A percentile compares a stretch with the other conserved stretches of the same genome.
These are phyloP conservation scores for Hypoxylon sp. DNA, from an alignment of 2,329 filamentous ascomycete genomes.

Conservation along the genomic window DNA sequence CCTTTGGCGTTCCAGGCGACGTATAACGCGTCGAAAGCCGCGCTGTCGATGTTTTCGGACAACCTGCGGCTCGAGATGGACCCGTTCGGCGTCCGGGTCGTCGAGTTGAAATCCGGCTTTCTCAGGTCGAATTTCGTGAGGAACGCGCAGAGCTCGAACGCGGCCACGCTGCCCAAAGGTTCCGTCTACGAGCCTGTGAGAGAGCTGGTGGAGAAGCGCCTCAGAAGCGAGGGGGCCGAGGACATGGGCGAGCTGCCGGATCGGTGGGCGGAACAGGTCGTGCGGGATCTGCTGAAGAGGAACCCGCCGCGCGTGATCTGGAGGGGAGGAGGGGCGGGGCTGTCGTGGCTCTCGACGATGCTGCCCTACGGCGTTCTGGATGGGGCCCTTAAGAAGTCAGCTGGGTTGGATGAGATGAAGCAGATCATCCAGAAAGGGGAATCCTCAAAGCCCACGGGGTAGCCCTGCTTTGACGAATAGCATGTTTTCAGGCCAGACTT, in stretches of 20 bases:
- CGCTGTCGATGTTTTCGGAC: conserved; percentile 59
- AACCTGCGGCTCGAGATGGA: conserved; percentile 58
- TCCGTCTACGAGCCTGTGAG: conserved; percentile 35
- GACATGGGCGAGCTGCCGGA: background rate
- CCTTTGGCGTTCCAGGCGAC: conserved; percentile 48
- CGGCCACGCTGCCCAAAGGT: conserved; percentile 13
- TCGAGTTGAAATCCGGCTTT: conserved; percentile 55
- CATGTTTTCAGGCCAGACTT: too few relatives aligned
- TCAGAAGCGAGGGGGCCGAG: conserved; percentile 12
- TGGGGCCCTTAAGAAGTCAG: background rate
- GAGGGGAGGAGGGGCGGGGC: conserved; percentile 12
- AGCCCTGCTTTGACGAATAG: too few relatives aligned
- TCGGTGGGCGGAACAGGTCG: conserved; percentile 3
- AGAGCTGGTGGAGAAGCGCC: conserved; percentile 11
- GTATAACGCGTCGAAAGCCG: conserved; percentile 56
- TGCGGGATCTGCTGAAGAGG: conserved; percentile 18
- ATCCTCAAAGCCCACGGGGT: background rate
- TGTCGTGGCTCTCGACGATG: background rate
- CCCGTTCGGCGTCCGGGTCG: conserved; percentile 59
- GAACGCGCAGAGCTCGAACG: conserved; percentile 46
- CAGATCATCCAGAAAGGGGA: background rate
- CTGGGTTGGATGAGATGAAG: background rate
- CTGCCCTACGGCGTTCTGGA: background rate
- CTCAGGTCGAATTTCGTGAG: conserved; percentile 34
- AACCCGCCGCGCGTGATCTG: conserved; percentile 25